These are phyloP conservation scores for Penicillium sp. DNA, from an alignment of 2,329 filamentous ascomycete genomes.

Conservation along the genomic window DNA sequence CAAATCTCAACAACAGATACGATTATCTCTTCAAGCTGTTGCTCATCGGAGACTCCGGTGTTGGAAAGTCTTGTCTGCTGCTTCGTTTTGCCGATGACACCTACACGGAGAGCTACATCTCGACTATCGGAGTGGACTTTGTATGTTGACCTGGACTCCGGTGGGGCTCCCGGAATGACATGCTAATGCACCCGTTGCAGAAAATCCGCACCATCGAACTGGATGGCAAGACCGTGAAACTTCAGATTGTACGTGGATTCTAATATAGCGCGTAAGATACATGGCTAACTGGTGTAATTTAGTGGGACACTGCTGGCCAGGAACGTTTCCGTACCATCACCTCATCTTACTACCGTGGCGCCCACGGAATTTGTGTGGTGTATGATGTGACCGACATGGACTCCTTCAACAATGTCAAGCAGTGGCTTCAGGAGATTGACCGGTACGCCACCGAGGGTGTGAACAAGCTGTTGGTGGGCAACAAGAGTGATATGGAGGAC, in stretches of 20 bases:
- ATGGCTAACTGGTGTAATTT: constrained; percentile 22
- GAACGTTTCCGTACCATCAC: constrained; percentile 99
- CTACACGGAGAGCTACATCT: constrained; percentile 99
- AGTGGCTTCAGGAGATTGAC: constrained; percentile 99
- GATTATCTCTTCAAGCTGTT: constrained; percentile 99
- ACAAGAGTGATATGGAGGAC: constrained; percentile 99
- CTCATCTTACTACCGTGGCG: constrained; percentile 98
- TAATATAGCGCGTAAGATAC: background rate
- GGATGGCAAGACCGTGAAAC: constrained; percentile 98
- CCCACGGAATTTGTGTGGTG: constrained; percentile 98
- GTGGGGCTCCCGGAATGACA: constrained; percentile 6
- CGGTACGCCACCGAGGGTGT: constrained; percentile 98
- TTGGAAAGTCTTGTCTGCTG: constrained; percentile 98
- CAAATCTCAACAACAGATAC: constrained; percentile 67
- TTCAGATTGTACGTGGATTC: constrained; percentile 76
- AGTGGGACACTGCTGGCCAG: constrained; percentile 99
- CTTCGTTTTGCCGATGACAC: constrained; percentile 98
- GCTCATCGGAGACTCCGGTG: constrained; percentile 99
- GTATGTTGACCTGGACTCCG: constrained; percentile 57
- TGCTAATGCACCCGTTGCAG: constrained; percentile 49
- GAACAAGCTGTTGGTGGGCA: constrained; percentile 98
- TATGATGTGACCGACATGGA: constrained; percentile 99
- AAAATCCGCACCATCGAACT: constrained; percentile 99
- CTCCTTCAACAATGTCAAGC: constrained; percentile 99
- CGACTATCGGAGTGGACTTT: constrained; percentile 98